Evolutionary conservation across 345 rosid species (phyloP), one percentile per base, ranked within the genome.

Genomic region (Balakata baccata): DNA sequence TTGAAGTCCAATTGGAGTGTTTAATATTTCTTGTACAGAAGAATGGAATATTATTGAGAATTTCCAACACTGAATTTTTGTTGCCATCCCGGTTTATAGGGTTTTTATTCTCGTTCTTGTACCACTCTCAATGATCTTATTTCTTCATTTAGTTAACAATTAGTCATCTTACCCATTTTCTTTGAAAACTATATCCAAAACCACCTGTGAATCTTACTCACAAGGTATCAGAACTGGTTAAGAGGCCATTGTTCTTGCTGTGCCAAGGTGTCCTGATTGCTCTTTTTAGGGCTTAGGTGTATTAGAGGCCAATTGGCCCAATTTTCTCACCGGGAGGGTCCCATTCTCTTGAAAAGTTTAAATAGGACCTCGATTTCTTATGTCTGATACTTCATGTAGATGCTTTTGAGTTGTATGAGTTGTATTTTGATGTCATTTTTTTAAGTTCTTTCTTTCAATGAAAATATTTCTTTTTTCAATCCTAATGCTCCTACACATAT

Each of bases 271-370:
- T 5, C 20, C 29, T 47, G 52, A 47, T 23, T 65, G 34, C 14
- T 3, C 41, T n/a, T 45, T 43, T 25, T 6, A 45, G 16, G 59
- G 23, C 13, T 23, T 41, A 38, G 50, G 62, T 17, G 12, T 66
- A 1, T 49, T 5, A 47, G 47, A 23, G 23, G 39, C 52, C 8
- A 66, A 41, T 39, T 47, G 13, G 23, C 20, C 52, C 8, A 66
- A 41, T 39, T 47, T 20, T 23, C 16, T 23, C 6, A 17, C 56
- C n/a, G 5, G 3, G 53, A 22, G 54, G 11, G 68, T 64, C 14
- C 50, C 51, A 41, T 39, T 64, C 50, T 46, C 68, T 63, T 63
- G 66, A 63, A 61, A 37, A 29, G 45, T 25, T 37, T 39, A 61
- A 2, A 18, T n/a, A 23, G 51, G 29, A n/a, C 7, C 11, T 64